Conservation (phyloP, 257 asterid species). For the Salvia rosmarinus region DNA sequence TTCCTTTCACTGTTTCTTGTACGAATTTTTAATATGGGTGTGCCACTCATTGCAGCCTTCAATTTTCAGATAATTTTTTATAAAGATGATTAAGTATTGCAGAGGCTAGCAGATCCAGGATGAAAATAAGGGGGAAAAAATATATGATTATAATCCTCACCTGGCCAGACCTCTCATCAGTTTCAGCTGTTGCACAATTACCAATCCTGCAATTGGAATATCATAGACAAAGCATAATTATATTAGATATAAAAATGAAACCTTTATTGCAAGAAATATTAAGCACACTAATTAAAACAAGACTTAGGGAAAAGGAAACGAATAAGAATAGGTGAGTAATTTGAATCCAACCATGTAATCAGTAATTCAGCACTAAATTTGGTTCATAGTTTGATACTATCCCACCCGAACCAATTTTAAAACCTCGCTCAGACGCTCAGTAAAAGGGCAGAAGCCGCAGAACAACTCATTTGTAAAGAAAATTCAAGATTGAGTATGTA, state of each 20-base stretch:
- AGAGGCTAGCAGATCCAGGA: background rate
- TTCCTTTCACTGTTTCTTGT: background rate
- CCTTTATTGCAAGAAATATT: background rate
- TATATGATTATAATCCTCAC: constrained; percentile 38
- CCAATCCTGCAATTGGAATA: constrained; percentile 40
- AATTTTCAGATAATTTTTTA: background rate
- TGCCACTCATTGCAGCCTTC: constrained; percentile 1
- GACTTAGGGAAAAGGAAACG: background rate
- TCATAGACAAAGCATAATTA: constrained; percentile 22
- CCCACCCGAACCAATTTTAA: background rate
- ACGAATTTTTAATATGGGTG: background rate
- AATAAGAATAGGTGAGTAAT: background rate
- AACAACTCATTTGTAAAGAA: background rate
- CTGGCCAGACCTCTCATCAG: constrained; percentile 51
- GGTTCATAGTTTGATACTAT: constrained; percentile 14
- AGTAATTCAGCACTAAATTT: background rate
- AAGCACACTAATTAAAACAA: constrained; percentile 5
- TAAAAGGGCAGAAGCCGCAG: constrained; percentile 2
- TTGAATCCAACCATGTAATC: constrained; percentile 7
- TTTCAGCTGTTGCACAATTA: constrained; percentile 32
- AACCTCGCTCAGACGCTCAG: background rate
- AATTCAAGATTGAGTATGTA: constrained; percentile 8
- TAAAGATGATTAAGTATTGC: background rate
- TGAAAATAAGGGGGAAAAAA: constrained; percentile 10
- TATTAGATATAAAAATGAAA: constrained; percentile 23